Evolutionary conservation across 345 rosid species (phyloP).

Genomic region (Toxicodendron radicans): DNA sequence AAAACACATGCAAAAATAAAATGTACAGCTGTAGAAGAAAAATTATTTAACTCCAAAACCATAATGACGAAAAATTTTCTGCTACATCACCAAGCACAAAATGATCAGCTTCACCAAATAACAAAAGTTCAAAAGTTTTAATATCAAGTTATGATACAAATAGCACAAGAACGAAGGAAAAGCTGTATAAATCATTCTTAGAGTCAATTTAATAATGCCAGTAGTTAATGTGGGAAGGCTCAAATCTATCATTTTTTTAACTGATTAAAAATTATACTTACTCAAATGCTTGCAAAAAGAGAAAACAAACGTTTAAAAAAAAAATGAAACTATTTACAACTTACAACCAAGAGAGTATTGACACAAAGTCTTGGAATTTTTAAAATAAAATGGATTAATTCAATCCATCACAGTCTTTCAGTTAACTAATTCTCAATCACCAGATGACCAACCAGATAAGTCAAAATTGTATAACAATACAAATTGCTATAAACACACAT

Average conservation of each 20-base stretch:
- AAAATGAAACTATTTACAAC: background rate
- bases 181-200: background rate
- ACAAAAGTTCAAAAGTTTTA: background rate
- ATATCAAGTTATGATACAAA: background rate
- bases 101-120: constrained; percentile 4
- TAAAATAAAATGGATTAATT: constrained; percentile 2
- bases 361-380: constrained; percentile 4
- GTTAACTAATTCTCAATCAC: background rate
- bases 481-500: background rate
- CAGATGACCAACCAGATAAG: background rate
- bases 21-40: constrained; percentile 14
- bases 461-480: background rate
- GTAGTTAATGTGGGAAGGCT: background rate
- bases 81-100: background rate
- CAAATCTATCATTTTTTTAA: background rate
- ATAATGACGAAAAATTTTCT: background rate
- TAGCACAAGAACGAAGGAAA: background rate
- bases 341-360: background rate
- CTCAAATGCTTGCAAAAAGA: background rate
- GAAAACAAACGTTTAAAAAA: background rate
- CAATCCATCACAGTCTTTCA: background rate
- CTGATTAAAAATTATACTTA: background rate
- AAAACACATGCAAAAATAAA: constrained; percentile 38
- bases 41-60: background rate
- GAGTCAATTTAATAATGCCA: background rate